Percentiles rank a stretch among this genome's conserved stretches.
Evolutionary conservation across 257 asterid genomes (phyloP).

Genomic region (Solanum neorickii): DNA sequence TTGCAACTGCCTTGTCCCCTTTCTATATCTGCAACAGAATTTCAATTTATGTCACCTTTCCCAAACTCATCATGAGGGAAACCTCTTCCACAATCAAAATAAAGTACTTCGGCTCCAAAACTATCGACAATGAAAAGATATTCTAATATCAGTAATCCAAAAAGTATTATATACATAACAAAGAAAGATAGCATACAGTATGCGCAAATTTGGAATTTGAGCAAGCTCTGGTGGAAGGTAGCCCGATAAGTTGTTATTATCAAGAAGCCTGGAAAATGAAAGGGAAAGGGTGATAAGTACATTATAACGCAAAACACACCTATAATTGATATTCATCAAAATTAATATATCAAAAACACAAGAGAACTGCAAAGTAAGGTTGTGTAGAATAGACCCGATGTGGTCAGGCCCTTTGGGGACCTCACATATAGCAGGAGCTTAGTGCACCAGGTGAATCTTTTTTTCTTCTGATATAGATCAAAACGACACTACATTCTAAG

Average conservation of each 20-base stretch:
- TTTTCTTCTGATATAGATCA: not conserved
- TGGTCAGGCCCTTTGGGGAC: not conserved
- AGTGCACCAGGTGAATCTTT: not conserved
- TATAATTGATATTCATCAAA: not conserved
- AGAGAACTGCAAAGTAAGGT: not conserved
- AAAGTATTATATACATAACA: not conserved
- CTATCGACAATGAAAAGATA: not conserved
- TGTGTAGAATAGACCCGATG: not conserved
- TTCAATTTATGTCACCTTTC: not conserved
- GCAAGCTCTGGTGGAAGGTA: conserved; percentile 77
- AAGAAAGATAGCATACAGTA: conserved; percentile 50
- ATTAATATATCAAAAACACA: not conserved
- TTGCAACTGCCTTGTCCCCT: not conserved
- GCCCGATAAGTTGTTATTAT: conserved; percentile 90
- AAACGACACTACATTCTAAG: not conserved
- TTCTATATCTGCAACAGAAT: not conserved
- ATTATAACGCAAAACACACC: not conserved
- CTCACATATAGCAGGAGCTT: not conserved
- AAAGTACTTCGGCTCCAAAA: not conserved
- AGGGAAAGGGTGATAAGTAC: not conserved
- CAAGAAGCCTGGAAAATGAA: conserved; percentile 69
- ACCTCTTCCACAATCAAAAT: not conserved
- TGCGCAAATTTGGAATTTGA: conserved; percentile 41
- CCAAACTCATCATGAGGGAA: not conserved
- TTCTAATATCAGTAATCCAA: not conserved